A percentile compares a stretch with the other conserved stretches of the same genome.
Evolutionary conservation across 106 monocot genomes (phyloP).

Genomic region (Phalaenopsis equestris): DNA sequence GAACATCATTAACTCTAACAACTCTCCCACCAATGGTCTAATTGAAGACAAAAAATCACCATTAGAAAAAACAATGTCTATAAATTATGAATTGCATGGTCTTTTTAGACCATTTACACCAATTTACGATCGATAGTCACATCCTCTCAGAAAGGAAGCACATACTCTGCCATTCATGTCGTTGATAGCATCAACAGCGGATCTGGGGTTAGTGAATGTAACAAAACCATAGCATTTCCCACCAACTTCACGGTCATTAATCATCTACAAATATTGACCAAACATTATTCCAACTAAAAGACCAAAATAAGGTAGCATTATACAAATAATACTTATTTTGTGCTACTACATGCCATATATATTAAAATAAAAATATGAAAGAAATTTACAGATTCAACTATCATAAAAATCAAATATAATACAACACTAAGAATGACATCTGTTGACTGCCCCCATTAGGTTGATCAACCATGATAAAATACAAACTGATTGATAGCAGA

Average conservation of each 20-base stretch:
- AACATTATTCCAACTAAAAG: neutral
- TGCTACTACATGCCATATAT: neutral
- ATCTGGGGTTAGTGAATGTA: constrained; percentile 81
- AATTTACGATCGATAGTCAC: neutral
- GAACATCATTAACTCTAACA: constrained; percentile 79
- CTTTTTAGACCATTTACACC: neutral
- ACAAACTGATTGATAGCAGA: neutral
- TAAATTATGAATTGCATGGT: neutral
- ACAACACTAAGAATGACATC: neutral
- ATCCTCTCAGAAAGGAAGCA: constrained; percentile 1
- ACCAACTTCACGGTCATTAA: constrained; percentile 82
- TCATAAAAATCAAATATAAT: neutral
- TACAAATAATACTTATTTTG: neutral
- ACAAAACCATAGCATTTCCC: constrained; percentile 98
- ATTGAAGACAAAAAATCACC: constrained; percentile 9
- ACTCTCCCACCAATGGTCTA: constrained; percentile 77
- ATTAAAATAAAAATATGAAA: neutral
- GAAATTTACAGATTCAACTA: neutral
- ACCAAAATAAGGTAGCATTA: neutral
- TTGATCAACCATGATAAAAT: constrained; percentile 3
- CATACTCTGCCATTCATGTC: constrained; percentile 89
- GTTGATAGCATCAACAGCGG: constrained; percentile 70
- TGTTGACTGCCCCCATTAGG: neutral
- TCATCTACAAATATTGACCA: constrained; percentile 42
- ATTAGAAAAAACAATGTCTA: neutral